Conservation (phyloP, 2,329 filamentous ascomycete species). For the Sporothrix brasiliensis region DNA sequence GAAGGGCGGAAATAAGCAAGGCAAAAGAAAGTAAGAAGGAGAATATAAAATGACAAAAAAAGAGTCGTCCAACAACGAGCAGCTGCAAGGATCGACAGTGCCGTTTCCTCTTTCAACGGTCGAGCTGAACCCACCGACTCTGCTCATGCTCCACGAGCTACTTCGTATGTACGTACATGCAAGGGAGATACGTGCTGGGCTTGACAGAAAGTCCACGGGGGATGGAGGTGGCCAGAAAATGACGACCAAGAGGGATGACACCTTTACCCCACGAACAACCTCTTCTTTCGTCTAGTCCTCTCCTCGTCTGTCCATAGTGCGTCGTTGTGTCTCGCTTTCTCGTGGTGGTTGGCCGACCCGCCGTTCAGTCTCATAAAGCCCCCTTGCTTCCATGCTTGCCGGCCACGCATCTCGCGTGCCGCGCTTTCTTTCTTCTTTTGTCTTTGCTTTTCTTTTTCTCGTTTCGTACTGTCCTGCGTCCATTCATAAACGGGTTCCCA, state of each 20-base stretch:
- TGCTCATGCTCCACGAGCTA: not conserved
- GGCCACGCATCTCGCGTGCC: constrained; percentile 8
- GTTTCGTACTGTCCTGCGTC: not conserved
- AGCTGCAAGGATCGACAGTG: constrained; percentile 6
- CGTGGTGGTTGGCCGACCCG: not conserved
- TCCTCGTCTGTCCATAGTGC: not conserved
- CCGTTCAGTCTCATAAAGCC: not conserved
- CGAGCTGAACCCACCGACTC: constrained; percentile 1
- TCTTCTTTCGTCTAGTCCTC: not conserved
- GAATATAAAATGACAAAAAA: not conserved
- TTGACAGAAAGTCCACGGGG: too few relatives aligned
- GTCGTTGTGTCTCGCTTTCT: constrained; percentile 8
- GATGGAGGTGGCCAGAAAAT: not conserved
- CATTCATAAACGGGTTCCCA: not conserved
- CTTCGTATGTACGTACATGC: too few relatives aligned
- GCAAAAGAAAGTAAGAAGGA: constrained; percentile 17
- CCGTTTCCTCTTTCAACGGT: constrained; percentile 21
- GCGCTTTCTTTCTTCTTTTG: not conserved
- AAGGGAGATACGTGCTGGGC: not conserved
- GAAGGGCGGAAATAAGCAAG: not conserved
- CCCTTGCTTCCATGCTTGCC: constrained; percentile 24
- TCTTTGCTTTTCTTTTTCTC: not conserved
- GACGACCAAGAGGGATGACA: too few relatives aligned
- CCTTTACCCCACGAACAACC: not conserved
- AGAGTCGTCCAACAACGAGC: not conserved